A percentile compares a stretch with the other conserved stretches of the same genome.
Evolutionary conservation across 2,329 filamentous ascomycete species (phyloP).

Genomic region (Cladosporium sp.): DNA sequence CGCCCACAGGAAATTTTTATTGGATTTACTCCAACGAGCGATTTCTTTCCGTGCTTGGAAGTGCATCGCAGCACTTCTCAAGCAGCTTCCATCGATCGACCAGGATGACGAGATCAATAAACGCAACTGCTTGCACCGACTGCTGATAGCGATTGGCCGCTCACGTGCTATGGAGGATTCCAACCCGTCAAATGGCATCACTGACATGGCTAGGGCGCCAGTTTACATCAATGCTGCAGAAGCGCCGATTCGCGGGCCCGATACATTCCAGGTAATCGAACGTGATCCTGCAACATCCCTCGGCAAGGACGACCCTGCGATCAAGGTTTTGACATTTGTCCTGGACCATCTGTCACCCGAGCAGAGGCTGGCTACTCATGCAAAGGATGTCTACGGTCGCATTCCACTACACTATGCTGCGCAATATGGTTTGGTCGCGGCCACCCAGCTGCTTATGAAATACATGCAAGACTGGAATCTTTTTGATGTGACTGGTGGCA

Average conservation of each 20-base stretch:
- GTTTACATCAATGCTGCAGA: constrained; percentile 80
- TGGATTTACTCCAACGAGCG: constrained; percentile 75
- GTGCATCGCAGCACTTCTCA: constrained; percentile 71
- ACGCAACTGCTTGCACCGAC: constrained; percentile 87
- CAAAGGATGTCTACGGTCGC: constrained; percentile 76
- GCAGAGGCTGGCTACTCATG: constrained; percentile 67
- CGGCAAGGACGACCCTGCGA: constrained; percentile 70
- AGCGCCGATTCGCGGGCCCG: constrained; percentile 63
- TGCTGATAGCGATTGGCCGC: constrained; percentile 89
- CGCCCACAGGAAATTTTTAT: constrained; percentile 57
- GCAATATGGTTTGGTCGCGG: constrained; percentile 89
- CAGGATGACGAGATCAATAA: constrained; percentile 92
- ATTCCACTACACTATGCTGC: constrained; percentile 90
- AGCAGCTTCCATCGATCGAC: constrained; percentile 69
- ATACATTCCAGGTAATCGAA: constrained; percentile 66
- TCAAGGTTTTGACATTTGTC: constrained; percentile 63
- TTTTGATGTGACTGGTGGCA: constrained; percentile 80
- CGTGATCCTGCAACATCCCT: constrained; percentile 58
- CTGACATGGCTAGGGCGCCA: constrained; percentile 54
- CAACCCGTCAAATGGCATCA: constrained; percentile 25
- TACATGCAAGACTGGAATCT: constrained; percentile 87
- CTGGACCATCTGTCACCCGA: constrained; percentile 67
- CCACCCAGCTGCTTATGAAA: constrained; percentile 82
- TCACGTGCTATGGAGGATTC: constrained; percentile 56
- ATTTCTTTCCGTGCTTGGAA: constrained; percentile 68